A percentile compares a stretch with the other conserved stretches of the same genome.
These are phyloP conservation scores for Pseudocercospora pini-densiflorae DNA, from an alignment of 2,329 filamentous ascomycete genomes.

Conservation along the genomic window DNA sequence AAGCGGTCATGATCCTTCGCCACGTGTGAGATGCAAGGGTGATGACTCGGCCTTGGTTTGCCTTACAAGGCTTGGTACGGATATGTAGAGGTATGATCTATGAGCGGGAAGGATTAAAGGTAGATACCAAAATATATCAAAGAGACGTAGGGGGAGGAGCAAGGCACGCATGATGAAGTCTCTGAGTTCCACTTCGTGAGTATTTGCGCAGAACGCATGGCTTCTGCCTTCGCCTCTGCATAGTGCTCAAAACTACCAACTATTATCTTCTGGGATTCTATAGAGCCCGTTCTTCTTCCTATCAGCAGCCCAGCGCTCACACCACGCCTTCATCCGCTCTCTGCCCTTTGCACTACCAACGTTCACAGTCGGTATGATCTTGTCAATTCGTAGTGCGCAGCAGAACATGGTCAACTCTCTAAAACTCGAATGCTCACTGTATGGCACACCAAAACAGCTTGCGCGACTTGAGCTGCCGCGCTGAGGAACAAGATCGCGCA, in stretches of 20 bases:
- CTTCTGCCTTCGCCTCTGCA: background rate
- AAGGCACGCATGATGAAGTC: background rate
- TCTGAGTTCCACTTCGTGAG: too few species aligned
- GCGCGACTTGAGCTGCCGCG: conserved; percentile 81
- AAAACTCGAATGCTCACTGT: conserved; percentile 95
- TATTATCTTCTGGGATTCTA: conserved; percentile 39
- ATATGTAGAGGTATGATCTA: background rate
- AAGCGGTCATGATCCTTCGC: background rate
- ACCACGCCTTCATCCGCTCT: conserved; percentile 70
- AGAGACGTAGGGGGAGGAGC: too few species aligned
- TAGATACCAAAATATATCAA: too few species aligned
- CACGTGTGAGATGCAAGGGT: background rate
- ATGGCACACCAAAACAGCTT: conserved; percentile 91
- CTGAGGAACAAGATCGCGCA: conserved; percentile 76
- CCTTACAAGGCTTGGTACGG: background rate
- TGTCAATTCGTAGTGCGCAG: conserved; percentile 83
- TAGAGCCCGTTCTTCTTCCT: conserved; percentile 67
- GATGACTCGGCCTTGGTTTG: background rate
- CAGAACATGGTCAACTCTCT: conserved; percentile 92
- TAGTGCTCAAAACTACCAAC: conserved; percentile 27
- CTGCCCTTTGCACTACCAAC: conserved; percentile 67
- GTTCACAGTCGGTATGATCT: conserved; percentile 93
- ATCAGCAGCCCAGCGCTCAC: conserved; percentile 66
- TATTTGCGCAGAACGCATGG: background rate
- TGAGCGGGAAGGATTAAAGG: too few species aligned